These are phyloP conservation scores for Melaleuca quinquenervia DNA, from an alignment of 345 rosid species.

Conservation along the genomic window DNA sequence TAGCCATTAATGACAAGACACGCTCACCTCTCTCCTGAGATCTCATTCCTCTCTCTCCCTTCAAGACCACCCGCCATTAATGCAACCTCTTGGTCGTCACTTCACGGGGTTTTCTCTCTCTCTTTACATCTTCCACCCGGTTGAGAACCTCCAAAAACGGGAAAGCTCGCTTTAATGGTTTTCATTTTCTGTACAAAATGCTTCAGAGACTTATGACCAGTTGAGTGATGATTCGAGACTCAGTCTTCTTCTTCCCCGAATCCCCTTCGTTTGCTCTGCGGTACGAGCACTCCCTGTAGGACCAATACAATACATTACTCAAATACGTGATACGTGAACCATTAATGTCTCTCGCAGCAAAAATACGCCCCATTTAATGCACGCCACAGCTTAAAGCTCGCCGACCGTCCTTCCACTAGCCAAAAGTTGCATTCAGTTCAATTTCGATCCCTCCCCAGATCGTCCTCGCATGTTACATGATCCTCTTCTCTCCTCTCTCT, in stretches of 20 bases:
- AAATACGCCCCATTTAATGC: not conserved
- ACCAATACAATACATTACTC: not conserved
- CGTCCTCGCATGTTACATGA: not conserved
- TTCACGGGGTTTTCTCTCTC: constrained; percentile 2
- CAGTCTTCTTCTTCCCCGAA: not conserved
- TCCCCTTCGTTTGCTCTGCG: not conserved
- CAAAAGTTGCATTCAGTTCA: not conserved
- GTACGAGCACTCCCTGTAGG: not conserved
- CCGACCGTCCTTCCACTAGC: not conserved
- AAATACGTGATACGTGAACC: not conserved
- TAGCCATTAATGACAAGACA: not conserved
- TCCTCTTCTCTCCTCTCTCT: not conserved
- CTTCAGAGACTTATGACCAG: not conserved
- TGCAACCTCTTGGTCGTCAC: constrained; percentile 17
- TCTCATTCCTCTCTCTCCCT: constrained; percentile 21
- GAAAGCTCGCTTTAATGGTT: not conserved
- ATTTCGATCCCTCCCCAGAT: constrained; percentile 32
- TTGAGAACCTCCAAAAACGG: not conserved
- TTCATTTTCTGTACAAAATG: not conserved
- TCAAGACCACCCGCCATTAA: constrained; percentile 31
- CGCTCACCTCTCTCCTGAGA: not conserved
- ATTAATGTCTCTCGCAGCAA: not conserved
- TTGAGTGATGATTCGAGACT: not conserved
- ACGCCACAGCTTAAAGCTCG: not conserved
- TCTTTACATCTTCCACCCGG: not conserved